A percentile compares a stretch with the other conserved stretches of the same genome.
Evolutionary conservation across 495 filamentous ascomycete species (phyloP).

Genomic region (Annulohypoxylon nitens): DNA sequence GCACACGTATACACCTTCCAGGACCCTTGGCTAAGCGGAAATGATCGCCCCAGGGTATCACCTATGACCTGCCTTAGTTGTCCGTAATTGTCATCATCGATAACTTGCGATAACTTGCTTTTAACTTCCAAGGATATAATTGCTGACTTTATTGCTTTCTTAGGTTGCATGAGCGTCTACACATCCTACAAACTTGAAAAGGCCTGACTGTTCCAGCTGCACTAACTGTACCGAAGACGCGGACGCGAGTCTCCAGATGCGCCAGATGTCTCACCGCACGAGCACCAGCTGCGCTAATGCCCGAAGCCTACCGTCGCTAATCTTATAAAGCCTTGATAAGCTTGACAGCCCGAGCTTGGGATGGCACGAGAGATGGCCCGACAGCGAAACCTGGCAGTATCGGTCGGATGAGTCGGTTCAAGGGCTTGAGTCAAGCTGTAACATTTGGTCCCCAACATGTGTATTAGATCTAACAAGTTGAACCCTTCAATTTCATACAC

Average conservation of each 20-base stretch:
- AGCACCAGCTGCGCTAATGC: constrained; percentile 16
- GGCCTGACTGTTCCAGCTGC: background rate
- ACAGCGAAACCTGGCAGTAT: constrained; percentile 18
- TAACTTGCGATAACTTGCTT: constrained; percentile 18
- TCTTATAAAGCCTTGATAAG: constrained; percentile 33
- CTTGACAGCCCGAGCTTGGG: constrained; percentile 18
- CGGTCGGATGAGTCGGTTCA: background rate
- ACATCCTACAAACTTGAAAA: constrained; percentile 11
- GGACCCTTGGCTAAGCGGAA: constrained; percentile 22
- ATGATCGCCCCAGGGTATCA: constrained; percentile 25
- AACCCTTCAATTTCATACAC: background rate
- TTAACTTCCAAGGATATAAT: constrained; percentile 4
- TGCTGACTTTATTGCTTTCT: constrained; percentile 9
- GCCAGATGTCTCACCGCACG: constrained; percentile 12
- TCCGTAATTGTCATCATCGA: constrained; percentile 15
- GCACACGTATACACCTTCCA: constrained; percentile 35
- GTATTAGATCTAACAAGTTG: background rate
- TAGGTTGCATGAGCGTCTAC: constrained; percentile 11
- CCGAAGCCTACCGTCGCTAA: constrained; percentile 31
- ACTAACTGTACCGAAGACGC: background rate
- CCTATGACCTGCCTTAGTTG: constrained; percentile 23
- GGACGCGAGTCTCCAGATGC: background rate
- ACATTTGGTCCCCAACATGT: background rate
- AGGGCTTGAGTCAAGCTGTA: background rate
- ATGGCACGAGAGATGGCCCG: constrained; percentile 13